Percentiles rank a stretch among this genome's conserved stretches.
Conservation (phyloP, 176 grass and related monocot species). For the Juncus inflexus region DNA sequence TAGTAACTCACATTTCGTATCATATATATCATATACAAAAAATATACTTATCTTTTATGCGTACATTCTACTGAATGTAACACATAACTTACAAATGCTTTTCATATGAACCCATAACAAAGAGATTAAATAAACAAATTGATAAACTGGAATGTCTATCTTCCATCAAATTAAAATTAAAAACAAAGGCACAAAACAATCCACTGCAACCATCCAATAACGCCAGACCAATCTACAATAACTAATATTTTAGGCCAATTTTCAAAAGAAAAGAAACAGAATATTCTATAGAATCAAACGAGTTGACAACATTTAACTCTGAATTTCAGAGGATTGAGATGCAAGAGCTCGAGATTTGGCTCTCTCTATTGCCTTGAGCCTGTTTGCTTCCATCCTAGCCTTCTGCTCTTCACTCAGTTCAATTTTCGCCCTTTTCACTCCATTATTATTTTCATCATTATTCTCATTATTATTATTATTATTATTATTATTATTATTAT, state of each 20-base stretch:
- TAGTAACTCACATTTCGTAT: too few species aligned
- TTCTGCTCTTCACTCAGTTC: slow-evolving; percentile 59
- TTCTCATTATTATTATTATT: too few species aligned
- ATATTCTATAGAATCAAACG: background rate
- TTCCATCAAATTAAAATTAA: background rate
- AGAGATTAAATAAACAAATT: too few species aligned
- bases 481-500: background rate
- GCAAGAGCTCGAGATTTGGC: slow-evolving; percentile 43
- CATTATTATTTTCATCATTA: background rate
- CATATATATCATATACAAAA: too few species aligned
- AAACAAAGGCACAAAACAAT: slow-evolving; percentile 1
- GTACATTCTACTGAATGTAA: too few species aligned
- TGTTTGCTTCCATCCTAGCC: slow-evolving; percentile 68
- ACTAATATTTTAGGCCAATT: background rate
- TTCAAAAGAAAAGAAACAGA: background rate
- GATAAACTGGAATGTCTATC: too few species aligned
- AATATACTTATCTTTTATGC: too few species aligned
- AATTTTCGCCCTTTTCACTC: slow-evolving; percentile 25
- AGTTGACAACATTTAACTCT: background rate
- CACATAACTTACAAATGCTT: too few species aligned
- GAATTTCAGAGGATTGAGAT: slow-evolving; percentile 22
- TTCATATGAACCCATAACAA: too few species aligned
- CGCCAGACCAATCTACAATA: background rate
- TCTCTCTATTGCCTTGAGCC: slow-evolving; percentile 76
- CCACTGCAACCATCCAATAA: background rate